Conservation (phyloP, 2,329 filamentous ascomycete species). For the Penicillium sp. region DNA sequence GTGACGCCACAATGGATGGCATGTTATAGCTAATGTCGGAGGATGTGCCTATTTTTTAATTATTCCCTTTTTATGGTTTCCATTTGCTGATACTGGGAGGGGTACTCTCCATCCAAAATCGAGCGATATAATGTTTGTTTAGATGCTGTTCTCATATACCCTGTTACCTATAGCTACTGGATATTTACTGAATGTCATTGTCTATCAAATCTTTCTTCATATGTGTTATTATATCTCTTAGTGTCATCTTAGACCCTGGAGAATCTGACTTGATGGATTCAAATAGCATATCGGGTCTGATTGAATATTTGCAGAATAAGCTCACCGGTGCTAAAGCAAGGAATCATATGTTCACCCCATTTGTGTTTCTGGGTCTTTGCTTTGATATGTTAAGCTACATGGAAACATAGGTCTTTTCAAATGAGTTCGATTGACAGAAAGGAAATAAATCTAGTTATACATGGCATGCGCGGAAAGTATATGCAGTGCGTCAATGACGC, state of each 20-base stretch:
- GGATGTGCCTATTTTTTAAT: not conserved
- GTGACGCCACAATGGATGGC: not conserved
- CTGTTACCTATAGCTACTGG: not conserved
- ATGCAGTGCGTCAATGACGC: slow-evolving; percentile 33
- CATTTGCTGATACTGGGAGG: not conserved
- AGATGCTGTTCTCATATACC: not conserved
- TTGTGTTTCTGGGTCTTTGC: slow-evolving; percentile 59
- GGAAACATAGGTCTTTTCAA: not conserved
- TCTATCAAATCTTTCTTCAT: not conserved
- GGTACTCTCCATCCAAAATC: not conserved
- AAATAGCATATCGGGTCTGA: not conserved
- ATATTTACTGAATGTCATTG: not conserved
- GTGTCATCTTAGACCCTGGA: not conserved
- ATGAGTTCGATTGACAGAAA: slow-evolving; percentile 25
- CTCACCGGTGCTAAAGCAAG: slow-evolving; percentile 64
- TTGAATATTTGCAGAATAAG: slow-evolving; percentile 56
- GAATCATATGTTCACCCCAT: slow-evolving; percentile 38
- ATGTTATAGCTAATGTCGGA: not conserved
- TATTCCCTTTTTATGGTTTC: not conserved
- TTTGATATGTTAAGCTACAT: slow-evolving; percentile 31
- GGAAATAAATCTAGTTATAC: slow-evolving; percentile 38
- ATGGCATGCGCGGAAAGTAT: slow-evolving; percentile 37
- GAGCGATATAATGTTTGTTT: not conserved
- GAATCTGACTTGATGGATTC: not conserved
- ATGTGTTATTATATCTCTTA: not conserved